Base-by-base conservation (phyloP, 441 rosid species). In the Croton setiger region DNA sequence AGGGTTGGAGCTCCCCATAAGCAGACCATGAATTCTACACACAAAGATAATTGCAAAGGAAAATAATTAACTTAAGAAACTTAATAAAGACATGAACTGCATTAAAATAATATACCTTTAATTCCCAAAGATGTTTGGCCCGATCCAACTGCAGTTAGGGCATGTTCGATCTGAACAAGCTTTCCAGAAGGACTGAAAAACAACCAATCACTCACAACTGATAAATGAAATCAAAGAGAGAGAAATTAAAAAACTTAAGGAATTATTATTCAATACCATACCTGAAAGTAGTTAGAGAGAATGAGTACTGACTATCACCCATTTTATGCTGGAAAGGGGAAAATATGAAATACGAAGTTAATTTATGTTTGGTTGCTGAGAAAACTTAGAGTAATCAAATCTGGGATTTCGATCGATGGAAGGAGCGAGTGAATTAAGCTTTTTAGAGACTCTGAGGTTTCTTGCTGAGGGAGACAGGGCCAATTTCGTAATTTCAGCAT, bases 101-200 rank as follows among this genome's bases (percentile, higher is more conserved):
- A 0, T 54, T 17, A 15, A 53, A 56, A 45, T 63, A 27, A 27
- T 27, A 0, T 27, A 92, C 97, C 99, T 87, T 96, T 92, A 58
- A 96, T 96, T 15, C 99, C 98, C 21, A 96, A 76, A 27, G 97
- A 96, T 23, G 99, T 96, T 76, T 95, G 98, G 4, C 98, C 99
- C 13, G 98, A 92, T 63, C 99, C 98, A 48, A 95, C 97, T 15
- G 98, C 98, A 7, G 99, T 95, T 66, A 95, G 74, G 52, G 99
- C 99, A 76, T 95, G 98, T 76, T 95, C 99, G 56, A 95, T 92
- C 91, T 92, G 99, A 78, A 95, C 99, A 43, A 95, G 93, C 90
- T 95, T 95, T n/a, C 99, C 99, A 14, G 98, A 92, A 68, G 99
- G 99, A 72, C 98, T 95, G 82, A 47, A 41, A 65, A 13, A 64